Conservation (phyloP, 2,329 filamentous ascomycete genomes). For the Talaromyces sp. region DNA sequence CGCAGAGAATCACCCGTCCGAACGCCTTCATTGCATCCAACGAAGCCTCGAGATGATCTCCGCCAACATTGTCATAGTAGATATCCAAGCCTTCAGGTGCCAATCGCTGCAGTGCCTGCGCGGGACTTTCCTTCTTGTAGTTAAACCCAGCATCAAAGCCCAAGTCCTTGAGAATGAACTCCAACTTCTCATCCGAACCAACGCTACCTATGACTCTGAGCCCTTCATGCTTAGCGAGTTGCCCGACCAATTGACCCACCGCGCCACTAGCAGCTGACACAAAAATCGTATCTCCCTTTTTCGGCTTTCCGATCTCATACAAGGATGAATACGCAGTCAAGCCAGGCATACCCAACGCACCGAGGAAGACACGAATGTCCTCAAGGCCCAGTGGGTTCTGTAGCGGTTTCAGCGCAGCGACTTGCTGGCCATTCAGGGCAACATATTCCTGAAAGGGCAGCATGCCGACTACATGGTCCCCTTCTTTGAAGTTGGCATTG, state of each 20-base stretch:
- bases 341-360: slow-evolving; percentile 74
- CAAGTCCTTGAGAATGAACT: slow-evolving; percentile 68
- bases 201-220: slow-evolving; percentile 76
- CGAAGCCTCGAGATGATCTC: slow-evolving; percentile 68
- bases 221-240: slow-evolving; percentile 78
- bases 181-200: slow-evolving; percentile 74
- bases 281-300: slow-evolving; percentile 78
- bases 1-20: slow-evolving; percentile 64
- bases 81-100: slow-evolving; percentile 78
- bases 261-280: slow-evolving; percentile 76
- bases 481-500: slow-evolving; percentile 59
- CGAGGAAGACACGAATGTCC: slow-evolving; percentile 61
- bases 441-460: slow-evolving; percentile 69
- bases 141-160: slow-evolving; percentile 75
- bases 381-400: slow-evolving; percentile 60
- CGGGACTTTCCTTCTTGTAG: slow-evolving; percentile 77
- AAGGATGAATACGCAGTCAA: slow-evolving; percentile 71
- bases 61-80: slow-evolving; percentile 78
- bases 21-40: slow-evolving; percentile 61
- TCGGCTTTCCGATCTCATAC: slow-evolving; percentile 70
- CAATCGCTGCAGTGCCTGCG: slow-evolving; percentile 65
- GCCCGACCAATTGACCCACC: slow-evolving; percentile 78
- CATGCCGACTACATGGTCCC: slow-evolving; percentile 61
- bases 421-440: slow-evolving; percentile 49
- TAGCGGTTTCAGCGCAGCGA: slow-evolving; percentile 50